phyloP scores from a whole-genome alignment of 1,284 basidiomycete genomes.

The Phellopilus nigrolimitatus region DNA sequence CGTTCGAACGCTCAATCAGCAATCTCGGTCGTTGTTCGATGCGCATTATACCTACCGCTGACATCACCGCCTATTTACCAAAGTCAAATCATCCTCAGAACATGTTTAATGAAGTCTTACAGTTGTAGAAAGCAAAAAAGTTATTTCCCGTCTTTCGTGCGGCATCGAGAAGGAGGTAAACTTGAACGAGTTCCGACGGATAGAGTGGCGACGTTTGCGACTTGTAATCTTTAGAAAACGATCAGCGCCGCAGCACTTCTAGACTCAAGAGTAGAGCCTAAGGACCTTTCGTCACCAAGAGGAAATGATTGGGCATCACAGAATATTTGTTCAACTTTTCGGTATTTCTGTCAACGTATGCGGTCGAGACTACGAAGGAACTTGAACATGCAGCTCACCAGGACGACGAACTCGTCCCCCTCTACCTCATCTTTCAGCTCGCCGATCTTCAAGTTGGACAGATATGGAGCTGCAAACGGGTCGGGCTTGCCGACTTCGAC shows the following conservation, averaged over 20 bases:
- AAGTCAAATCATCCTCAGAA: not conserved
- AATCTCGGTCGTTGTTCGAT: not conserved
- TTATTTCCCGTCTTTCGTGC: slow-evolving; percentile 54
- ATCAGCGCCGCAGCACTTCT: not conserved
- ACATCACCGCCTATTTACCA: slow-evolving; percentile 9
- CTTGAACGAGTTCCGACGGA: slow-evolving; percentile 71
- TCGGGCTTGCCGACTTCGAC: slow-evolving; percentile 40
- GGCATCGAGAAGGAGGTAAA: slow-evolving; percentile 66
- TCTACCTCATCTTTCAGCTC: slow-evolving; percentile 61
- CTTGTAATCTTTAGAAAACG: slow-evolving; percentile 48
- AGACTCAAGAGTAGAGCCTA: slow-evolving; percentile 22
- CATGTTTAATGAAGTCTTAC: slow-evolving; percentile 32
- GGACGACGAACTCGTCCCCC: slow-evolving; percentile 61
- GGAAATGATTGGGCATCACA: slow-evolving; percentile 77
- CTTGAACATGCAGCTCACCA: slow-evolving; percentile 48
- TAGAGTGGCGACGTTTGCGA: slow-evolving; percentile 75
- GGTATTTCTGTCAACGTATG: slow-evolving; percentile 4
- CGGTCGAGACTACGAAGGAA: not conserved
- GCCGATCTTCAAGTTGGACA: slow-evolving; percentile 65
- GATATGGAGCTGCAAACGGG: slow-evolving; percentile 81
- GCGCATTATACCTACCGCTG: slow-evolving; percentile 16
- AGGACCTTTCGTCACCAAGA: slow-evolving; percentile 75
- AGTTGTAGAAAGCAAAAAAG: slow-evolving; percentile 84
- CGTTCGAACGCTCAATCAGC: slow-evolving; percentile 75
- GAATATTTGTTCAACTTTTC: slow-evolving; percentile 79